Conservation (phyloP, 1,284 basidiomycete species). For the Malassezia sympodialis region DNA sequence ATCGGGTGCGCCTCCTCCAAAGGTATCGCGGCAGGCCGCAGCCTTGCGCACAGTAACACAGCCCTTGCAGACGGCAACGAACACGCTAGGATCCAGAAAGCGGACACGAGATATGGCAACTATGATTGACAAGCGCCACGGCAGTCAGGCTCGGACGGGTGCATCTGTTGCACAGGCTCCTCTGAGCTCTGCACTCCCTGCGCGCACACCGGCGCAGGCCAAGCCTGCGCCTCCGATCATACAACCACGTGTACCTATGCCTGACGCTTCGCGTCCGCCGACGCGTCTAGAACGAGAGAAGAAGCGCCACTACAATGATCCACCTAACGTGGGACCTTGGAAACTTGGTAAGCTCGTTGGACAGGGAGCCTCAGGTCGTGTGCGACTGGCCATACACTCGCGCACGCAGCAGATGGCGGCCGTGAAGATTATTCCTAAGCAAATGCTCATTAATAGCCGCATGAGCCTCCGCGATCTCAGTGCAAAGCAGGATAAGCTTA, state of each 20-base stretch:
- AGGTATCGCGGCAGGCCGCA: conserved; percentile 12
- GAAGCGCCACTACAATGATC: conserved; percentile 50
- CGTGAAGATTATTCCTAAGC: conserved; percentile 91
- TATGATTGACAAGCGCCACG: conserved; percentile 7
- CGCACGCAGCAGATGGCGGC: conserved; percentile 83
- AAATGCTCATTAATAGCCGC: conserved; percentile 61
- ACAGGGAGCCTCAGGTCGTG: conserved; percentile 70
- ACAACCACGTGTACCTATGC: background rate
- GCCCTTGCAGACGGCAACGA: conserved; percentile 15
- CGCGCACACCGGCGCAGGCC: background rate
- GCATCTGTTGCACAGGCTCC: background rate
- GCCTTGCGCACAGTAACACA: conserved; percentile 14
- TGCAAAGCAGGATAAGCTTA: conserved; percentile 67
- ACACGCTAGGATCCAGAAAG: conserved; percentile 14
- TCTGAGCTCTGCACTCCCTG: background rate
- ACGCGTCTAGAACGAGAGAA: conserved; percentile 44
- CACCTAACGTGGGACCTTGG: conserved; percentile 70
- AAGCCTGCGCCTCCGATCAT: conserved; percentile 6
- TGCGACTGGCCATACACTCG: conserved; percentile 78
- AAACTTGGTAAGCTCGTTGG: conserved; percentile 86
- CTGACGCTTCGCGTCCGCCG: conserved; percentile 18
- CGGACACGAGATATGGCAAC: conserved; percentile 1
- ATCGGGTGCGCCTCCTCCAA: conserved; percentile 1
- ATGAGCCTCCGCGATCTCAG: conserved; percentile 63
- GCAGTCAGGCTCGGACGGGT: background rate